Evolutionary conservation across 1,139 yeast genomes (phyloP).

Genomic region (Zygosaccharomyces sapae): DNA sequence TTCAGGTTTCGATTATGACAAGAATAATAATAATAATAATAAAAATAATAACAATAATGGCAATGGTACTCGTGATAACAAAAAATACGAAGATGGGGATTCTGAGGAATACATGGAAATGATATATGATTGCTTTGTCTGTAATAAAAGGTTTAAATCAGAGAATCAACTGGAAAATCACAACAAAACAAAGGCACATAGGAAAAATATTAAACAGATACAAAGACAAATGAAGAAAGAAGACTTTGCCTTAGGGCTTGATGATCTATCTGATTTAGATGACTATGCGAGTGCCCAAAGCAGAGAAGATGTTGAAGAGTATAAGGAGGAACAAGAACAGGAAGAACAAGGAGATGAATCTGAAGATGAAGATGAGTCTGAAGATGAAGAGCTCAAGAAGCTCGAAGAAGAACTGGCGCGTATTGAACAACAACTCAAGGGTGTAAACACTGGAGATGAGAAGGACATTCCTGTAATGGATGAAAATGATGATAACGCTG

Average conservation of each 20-base stretch:
- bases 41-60: slow-evolving; percentile 23
- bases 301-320: background rate
- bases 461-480: slow-evolving; percentile 12
- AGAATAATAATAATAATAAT: too few relatives aligned
- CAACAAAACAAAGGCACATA: slow-evolving; percentile 73
- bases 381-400: slow-evolving; percentile 24
- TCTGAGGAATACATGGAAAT: slow-evolving; percentile 41
- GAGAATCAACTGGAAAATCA: slow-evolving; percentile 74
- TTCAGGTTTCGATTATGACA: too few relatives aligned
- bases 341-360: too few relatives aligned
- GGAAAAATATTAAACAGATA: slow-evolving; percentile 58
- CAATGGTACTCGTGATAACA: slow-evolving; percentile 6
- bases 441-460: slow-evolving; percentile 19
- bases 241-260: slow-evolving; percentile 70
- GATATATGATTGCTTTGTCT: slow-evolving; percentile 78
- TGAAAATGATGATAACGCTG: slow-evolving; percentile 1
- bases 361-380: slow-evolving; percentile 28
- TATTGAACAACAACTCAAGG: slow-evolving; percentile 38
- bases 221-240: slow-evolving; percentile 80
- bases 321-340: background rate
- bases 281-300: slow-evolving; percentile 38
- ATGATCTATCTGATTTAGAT: slow-evolving; percentile 40
- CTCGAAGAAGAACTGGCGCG: slow-evolving; percentile 33
- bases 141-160: slow-evolving; percentile 77
- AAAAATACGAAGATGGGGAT: slow-evolving; percentile 40